Conservation (phyloP, 75 land plant species). For the Picea glauca region DNA sequence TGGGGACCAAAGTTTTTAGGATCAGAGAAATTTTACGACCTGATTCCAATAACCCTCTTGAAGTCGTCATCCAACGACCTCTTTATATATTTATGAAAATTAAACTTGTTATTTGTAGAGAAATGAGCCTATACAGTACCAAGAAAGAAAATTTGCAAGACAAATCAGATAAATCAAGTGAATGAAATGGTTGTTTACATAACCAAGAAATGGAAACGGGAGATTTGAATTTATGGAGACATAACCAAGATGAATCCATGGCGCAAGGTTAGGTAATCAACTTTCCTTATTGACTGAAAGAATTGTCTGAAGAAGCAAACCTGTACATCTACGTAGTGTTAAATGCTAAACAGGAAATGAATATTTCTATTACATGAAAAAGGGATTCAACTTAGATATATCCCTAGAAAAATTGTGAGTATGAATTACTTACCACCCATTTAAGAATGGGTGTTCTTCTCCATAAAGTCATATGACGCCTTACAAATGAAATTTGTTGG, state of each 20-base stretch:
- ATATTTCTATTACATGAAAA: neutral
- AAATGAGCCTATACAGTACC: slow-evolving; percentile 59
- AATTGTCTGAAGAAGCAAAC: slow-evolving; percentile 62
- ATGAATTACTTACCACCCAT: slow-evolving; percentile 27
- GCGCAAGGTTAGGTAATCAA: too few species aligned
- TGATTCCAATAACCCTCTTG: slow-evolving; percentile 76
- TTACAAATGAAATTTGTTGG: slow-evolving; percentile 27
- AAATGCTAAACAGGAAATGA: neutral
- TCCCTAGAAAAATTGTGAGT: neutral
- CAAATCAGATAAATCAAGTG: neutral
- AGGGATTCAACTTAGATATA: neutral
- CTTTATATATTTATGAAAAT: slow-evolving; percentile 63
- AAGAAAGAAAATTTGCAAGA: neutral
- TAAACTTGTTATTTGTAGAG: too few species aligned
- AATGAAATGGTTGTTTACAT: neutral
- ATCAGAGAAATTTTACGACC: slow-evolving; percentile 17
- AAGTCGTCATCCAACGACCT: too few species aligned
- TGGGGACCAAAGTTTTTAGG: neutral
- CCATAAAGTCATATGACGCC: slow-evolving; percentile 23
- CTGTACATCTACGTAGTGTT: slow-evolving; percentile 17
- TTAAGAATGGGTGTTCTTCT: slow-evolving; percentile 14
- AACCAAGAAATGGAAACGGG: neutral
- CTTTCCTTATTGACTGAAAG: slow-evolving; percentile 41
- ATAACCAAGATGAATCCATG: too few species aligned
- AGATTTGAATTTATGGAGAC: neutral